Evolutionary conservation across 352 stramenopile genomes (phyloP).

Genomic region (Peronospora farinosa): DNA sequence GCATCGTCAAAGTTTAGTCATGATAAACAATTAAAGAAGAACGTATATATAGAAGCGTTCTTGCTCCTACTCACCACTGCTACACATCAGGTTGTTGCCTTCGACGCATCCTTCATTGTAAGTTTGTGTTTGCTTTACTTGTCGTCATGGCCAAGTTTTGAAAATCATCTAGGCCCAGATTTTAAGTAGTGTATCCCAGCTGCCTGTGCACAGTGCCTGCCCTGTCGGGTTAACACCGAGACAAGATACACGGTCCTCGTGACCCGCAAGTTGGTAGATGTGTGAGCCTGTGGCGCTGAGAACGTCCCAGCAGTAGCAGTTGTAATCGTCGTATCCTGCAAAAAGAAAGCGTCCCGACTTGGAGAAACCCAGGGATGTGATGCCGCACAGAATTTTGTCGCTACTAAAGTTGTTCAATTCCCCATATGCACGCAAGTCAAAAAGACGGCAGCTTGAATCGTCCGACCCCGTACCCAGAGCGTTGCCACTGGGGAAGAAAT

Average conservation of each 20-base stretch:
- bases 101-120: conserved; percentile 5
- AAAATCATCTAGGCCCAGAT: conserved; percentile 84
- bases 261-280: conserved; percentile 89
- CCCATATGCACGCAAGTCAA: conserved; percentile 94
- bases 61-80: conserved; percentile 9
- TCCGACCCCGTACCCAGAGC: conserved; percentile 93
- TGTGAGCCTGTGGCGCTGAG: conserved; percentile 84
- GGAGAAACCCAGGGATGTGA: conserved; percentile 95
- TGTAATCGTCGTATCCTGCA: conserved; percentile 97
- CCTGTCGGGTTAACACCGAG: conserved; percentile 93
- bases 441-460: conserved; percentile 95
- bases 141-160: not conserved
- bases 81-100: not conserved
- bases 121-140: conserved; percentile 2
- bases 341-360: conserved; percentile 95
- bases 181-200: conserved; percentile 98
- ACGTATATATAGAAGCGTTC: not conserved
- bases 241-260: conserved; percentile 97
- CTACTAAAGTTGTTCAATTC: conserved; percentile 97
- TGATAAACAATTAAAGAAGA: no score
- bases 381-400: conserved; percentile 94
- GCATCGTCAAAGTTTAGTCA: no score
- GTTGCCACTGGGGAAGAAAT: conserved; percentile 96
- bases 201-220: conserved; percentile 95
- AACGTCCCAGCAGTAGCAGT: conserved; percentile 96